Evolutionary conservation across 768 basidiomycete genomes (phyloP).

Genomic region (Macrolepiota fuliginosa): DNA sequence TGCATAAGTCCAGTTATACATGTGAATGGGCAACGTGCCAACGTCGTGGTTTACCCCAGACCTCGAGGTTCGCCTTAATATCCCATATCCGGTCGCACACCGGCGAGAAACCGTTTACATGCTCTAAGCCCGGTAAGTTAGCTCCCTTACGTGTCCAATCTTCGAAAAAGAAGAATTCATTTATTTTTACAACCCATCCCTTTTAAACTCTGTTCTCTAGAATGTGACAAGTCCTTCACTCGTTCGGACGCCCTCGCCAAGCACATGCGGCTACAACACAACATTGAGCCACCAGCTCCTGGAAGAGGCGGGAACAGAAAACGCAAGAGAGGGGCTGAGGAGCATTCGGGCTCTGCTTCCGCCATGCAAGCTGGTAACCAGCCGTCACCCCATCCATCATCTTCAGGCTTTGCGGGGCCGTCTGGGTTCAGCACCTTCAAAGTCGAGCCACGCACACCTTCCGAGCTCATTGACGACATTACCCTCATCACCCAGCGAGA

Average conservation of each 20-base stretch:
- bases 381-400: neutral
- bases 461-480: conserved; percentile 35
- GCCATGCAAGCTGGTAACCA: conserved; percentile 10
- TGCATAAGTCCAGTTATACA: conserved; percentile 80
- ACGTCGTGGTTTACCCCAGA: conserved; percentile 79
- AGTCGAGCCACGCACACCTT: conserved; percentile 48
- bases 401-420: conserved; percentile 12
- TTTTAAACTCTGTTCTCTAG: conserved; percentile 35
- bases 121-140: conserved; percentile 68
- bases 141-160: conserved; percentile 9
- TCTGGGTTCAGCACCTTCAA: conserved; percentile 59
- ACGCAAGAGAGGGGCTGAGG: conserved; percentile 59
- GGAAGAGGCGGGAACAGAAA: conserved; percentile 69
- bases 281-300: conserved; percentile 70
- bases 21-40: conserved; percentile 89
- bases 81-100: conserved; percentile 92
- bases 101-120: conserved; percentile 91
- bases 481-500: conserved; percentile 22
- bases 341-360: conserved; percentile 18
- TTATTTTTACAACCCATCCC: conserved; percentile 7
- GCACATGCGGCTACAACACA: conserved; percentile 88
- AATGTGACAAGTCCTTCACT: conserved; percentile 94
- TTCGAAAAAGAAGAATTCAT: conserved; percentile 10
- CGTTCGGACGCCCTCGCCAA: conserved; percentile 92
- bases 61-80: conserved; percentile 85